phyloP scores from a whole-genome alignment of 805 yeast genomes.

The Zygosaccharomyces lentus region DNA sequence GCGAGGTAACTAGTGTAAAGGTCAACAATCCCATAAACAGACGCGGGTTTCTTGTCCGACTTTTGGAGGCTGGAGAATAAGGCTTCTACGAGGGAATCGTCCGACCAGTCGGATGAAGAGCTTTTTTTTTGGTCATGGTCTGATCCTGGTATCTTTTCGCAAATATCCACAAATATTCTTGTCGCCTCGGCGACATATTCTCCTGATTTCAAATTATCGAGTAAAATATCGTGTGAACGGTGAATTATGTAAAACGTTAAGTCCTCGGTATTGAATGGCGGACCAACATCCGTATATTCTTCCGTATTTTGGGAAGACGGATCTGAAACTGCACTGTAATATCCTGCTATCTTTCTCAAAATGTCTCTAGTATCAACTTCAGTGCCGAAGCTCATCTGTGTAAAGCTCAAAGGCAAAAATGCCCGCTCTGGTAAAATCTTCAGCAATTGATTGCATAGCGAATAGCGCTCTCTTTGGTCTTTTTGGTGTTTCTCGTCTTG shows the following conservation, averaged over 20 bases:
- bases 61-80: conserved; percentile 18
- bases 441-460: conserved; percentile 43
- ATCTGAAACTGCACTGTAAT: conserved; percentile 31
- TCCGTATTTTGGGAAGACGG: conserved; percentile 14
- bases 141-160: conserved; percentile 45
- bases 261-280: conserved; percentile 44
- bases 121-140: conserved; percentile 14
- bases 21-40: conserved; percentile 30
- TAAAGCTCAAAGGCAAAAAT: conserved; percentile 49
- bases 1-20: conserved; percentile 32
- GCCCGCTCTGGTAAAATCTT: conserved; percentile 60
- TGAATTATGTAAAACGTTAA: conserved; percentile 41
- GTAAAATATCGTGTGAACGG: conserved; percentile 27
- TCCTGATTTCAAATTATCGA: conserved; percentile 20
- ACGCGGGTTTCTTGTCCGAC: conserved; percentile 10
- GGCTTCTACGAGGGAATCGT: conserved; percentile 33
- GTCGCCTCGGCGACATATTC: conserved; percentile 33
- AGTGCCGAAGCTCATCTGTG: conserved; percentile 22
- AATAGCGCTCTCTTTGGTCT: conserved; percentile 34
- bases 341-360: conserved; percentile 31
- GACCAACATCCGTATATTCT: conserved; percentile 17
- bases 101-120: conserved; percentile 28
- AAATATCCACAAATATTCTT: conserved; percentile 35
- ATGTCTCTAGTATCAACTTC: conserved; percentile 19
- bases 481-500: conserved; percentile 9